Conservation (phyloP, 257 asterid genomes). For the Verbena officinalis region DNA sequence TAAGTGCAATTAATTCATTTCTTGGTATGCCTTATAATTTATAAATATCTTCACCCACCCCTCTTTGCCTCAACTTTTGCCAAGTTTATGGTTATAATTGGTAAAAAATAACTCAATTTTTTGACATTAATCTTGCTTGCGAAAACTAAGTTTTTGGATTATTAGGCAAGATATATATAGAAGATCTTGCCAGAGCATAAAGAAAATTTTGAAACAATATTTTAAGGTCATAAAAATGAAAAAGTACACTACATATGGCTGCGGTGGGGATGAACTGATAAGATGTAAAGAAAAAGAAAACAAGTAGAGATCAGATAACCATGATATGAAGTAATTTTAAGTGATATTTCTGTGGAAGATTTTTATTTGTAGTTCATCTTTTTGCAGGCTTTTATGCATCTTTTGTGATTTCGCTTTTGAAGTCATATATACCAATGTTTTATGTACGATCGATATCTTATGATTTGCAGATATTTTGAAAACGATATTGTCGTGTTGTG, state of each 20-base stretch:
- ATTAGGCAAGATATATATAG: conserved; percentile 3
- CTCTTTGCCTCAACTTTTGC: no score
- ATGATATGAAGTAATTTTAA: not conserved
- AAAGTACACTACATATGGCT: conserved; percentile 2
- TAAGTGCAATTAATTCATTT: no score
- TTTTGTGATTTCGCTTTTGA: no score
- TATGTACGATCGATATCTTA: no score
- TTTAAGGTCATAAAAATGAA: conserved; percentile 17
- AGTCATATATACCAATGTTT: no score
- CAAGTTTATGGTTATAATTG: no score
- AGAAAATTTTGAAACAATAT: not conserved
- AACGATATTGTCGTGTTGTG: no score
- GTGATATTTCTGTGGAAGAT: not conserved
- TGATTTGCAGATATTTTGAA: no score
- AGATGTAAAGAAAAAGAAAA: conserved; percentile 16
- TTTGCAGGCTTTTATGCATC: conserved; percentile 3
- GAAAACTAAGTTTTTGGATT: not conserved
- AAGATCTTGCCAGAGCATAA: not conserved
- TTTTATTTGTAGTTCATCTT: conserved; percentile 18
- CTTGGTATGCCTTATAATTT: no score
- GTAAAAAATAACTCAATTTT: no score
- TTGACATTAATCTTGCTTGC: not conserved
- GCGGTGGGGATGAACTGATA: conserved; percentile 14
- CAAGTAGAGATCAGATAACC: conserved; percentile 23
- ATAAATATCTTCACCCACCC: no score